Percentiles rank a stretch among this genome's conserved stretches.
These are phyloP conservation scores for Ophiostoma australiae DNA, from an alignment of 2,329 filamentous ascomycete genomes.

Conservation along the genomic window DNA sequence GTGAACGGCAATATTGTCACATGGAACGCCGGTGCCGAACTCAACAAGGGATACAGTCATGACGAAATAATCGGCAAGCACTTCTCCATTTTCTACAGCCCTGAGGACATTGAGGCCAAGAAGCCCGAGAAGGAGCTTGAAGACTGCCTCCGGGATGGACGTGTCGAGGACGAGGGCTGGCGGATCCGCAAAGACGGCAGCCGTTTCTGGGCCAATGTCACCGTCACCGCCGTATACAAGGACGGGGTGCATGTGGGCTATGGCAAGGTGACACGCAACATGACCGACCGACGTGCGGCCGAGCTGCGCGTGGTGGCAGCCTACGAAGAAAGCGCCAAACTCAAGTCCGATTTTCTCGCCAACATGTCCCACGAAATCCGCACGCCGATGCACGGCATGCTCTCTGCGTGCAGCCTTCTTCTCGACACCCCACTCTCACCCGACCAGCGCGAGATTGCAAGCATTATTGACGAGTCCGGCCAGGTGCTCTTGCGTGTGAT, in stretches of 20 bases:
- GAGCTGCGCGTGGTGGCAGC: conserved; percentile 52
- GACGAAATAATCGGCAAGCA: conserved; percentile 54
- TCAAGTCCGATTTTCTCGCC: conserved; percentile 58
- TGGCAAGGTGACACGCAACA: conserved; percentile 54
- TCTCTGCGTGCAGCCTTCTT: conserved; percentile 54
- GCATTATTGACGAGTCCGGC: conserved; percentile 56
- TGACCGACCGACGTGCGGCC: conserved; percentile 51
- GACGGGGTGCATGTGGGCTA: conserved; percentile 51
- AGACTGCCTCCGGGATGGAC: conserved; percentile 50
- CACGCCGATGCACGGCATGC: conserved; percentile 60
- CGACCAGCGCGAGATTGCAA: conserved; percentile 52
- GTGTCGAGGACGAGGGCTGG: conserved; percentile 57
- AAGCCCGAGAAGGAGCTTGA: conserved; percentile 51
- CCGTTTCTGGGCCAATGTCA: conserved; percentile 57
- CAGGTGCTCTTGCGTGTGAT: conserved; percentile 56
- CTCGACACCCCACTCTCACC: conserved; percentile 49
- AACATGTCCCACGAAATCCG: conserved; percentile 63
- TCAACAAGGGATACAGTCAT: conserved; percentile 51
- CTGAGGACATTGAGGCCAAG: conserved; percentile 44
- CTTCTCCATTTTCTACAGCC: conserved; percentile 53
- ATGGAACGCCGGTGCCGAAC: conserved; percentile 53
- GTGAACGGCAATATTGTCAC: conserved; percentile 51
- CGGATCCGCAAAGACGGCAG: conserved; percentile 54
- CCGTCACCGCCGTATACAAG: conserved; percentile 53
- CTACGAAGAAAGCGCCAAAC: conserved; percentile 57